These are phyloP conservation scores for Solanum piurae DNA, from an alignment of 257 asterid species.

Conservation along the genomic window DNA sequence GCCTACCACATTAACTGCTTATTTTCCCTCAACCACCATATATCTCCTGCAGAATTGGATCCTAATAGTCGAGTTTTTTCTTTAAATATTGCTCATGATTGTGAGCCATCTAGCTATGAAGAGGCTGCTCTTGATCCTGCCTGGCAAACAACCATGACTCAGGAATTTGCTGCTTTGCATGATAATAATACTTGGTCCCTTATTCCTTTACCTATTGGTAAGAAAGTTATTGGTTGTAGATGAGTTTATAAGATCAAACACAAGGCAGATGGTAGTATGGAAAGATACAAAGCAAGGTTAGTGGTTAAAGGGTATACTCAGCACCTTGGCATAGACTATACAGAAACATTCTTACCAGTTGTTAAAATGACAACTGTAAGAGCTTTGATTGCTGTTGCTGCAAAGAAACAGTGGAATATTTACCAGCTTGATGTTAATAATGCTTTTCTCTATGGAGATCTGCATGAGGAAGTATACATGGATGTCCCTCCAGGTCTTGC, in stretches of 20 bases:
- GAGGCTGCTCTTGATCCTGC: neutral
- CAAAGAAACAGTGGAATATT: neutral
- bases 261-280: neutral
- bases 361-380: neutral
- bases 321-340: neutral
- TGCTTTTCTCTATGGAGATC: neutral
- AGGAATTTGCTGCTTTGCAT: too few species aligned
- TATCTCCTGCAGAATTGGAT: neutral
- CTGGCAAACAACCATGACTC: neutral
- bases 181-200: neutral
- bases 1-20: neutral
- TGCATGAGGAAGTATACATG: neutral
- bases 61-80: neutral
- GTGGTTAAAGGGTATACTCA: neutral
- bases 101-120: neutral
- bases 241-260: neutral
- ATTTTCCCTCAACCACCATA: neutral
- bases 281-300: neutral
- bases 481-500: neutral
- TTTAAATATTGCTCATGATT: neutral
- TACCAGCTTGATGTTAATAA: neutral
- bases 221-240: neutral
- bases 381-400: neutral
- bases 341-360: neutral
- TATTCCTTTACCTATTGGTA: neutral